These are phyloP conservation scores for Coleophoma crateriformis DNA, from an alignment of 2,329 filamentous ascomycete genomes.

Conservation along the genomic window DNA sequence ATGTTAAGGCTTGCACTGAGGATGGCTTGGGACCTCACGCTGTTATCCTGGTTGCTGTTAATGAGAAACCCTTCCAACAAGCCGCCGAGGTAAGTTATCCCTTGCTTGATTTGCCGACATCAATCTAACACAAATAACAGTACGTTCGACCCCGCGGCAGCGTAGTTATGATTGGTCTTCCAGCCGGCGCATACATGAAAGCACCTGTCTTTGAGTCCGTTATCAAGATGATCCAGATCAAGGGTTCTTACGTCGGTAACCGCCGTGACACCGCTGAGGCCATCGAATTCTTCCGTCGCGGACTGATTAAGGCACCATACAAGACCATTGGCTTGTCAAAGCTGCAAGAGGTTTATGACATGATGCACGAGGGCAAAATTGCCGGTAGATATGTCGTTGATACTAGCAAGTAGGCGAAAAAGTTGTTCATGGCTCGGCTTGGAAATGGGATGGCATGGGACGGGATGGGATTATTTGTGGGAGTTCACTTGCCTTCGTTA, in stretches of 20 bases:
- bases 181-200: conserved; percentile 70
- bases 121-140: conserved; percentile 25
- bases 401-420: conserved; percentile 49
- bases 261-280: conserved; percentile 83
- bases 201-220: conserved; percentile 89
- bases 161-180: conserved; percentile 86
- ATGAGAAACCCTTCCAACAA: conserved; percentile 93
- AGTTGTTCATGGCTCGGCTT: no score
- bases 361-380: conserved; percentile 67
- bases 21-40: conserved; percentile 84
- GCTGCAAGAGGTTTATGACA: conserved; percentile 72
- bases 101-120: conserved; percentile 20
- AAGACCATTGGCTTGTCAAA: conserved; percentile 80
- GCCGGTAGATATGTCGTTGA: conserved; percentile 78
- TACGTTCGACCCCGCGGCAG: conserved; percentile 80
- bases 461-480: no score
- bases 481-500: no score
- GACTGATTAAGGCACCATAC: conserved; percentile 81
- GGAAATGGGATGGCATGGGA: neutral
- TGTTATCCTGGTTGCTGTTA: conserved; percentile 78
- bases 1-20: conserved; percentile 74
- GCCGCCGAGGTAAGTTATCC: conserved; percentile 48
- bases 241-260: conserved; percentile 91
- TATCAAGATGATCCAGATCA: conserved; percentile 85
- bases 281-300: conserved; percentile 80